phyloP scores from a whole-genome alignment of 306 rosid species.

The Rubus parviflorus region DNA sequence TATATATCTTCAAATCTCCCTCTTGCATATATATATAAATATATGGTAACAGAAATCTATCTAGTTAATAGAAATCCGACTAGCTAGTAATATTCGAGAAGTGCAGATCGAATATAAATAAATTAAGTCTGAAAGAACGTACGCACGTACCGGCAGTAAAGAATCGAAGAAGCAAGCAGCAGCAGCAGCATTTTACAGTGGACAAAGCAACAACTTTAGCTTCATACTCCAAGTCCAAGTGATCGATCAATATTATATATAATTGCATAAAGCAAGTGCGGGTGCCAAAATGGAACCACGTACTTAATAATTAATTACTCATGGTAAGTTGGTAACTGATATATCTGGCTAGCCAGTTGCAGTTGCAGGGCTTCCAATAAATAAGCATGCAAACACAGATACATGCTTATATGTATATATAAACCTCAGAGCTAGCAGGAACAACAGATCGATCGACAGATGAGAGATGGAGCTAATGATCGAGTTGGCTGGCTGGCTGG shows the following conservation, averaged over 20 bases:
- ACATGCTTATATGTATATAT: neutral
- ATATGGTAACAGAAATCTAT: neutral
- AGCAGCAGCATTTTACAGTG: conserved; percentile 24
- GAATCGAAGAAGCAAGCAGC: conserved; percentile 19
- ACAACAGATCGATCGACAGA: neutral
- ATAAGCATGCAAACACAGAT: conserved; percentile 1
- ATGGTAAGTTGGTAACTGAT: neutral
- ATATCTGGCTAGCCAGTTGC: neutral
- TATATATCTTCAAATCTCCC: neutral
- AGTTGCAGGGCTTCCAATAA: neutral
- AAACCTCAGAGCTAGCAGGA: neutral
- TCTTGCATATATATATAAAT: neutral
- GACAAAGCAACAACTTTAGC: conserved; percentile 27
- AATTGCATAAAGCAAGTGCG: conserved; percentile 25
- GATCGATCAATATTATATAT: neutral
- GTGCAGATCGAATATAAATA: neutral
- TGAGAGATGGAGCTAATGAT: neutral
- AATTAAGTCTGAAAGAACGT: conserved; percentile 6
- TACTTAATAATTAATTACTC: neutral
- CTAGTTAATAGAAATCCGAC: neutral
- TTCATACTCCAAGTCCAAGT: conserved; percentile 3
- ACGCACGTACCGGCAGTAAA: conserved; percentile 32
- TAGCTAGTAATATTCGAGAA: neutral
- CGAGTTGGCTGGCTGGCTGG: neutral
- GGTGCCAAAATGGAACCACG: conserved; percentile 17